Evolutionary conservation across 805 yeast species (phyloP), one percentile per base, ranked within the genome.

Genomic region (Ogataea henricii): DNA sequence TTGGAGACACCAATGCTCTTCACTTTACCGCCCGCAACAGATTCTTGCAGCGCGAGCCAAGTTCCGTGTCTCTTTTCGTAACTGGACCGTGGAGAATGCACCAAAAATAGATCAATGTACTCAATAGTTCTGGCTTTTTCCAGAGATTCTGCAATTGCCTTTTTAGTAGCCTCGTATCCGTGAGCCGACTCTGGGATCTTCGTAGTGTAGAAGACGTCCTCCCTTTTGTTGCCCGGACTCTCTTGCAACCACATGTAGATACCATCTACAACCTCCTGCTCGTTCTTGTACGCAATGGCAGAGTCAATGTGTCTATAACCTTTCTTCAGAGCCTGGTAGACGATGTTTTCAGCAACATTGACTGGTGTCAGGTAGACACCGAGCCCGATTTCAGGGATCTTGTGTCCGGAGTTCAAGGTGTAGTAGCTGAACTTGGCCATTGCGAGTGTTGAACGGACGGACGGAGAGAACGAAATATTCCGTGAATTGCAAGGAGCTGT

Each of bases 231-330:
- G 4, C 4, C 53, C 8, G 64, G 63, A 41, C 57, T 58, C 20
- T 55, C 61, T 3, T 37, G 42, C 1, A 66, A 12, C 69, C 69
- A 86, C 42, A 68, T 60, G 13, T 70, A 63, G 38, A 87, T 78
- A 3, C 86, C 94, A 39, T 74, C 70, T 17, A 81, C 82, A 5
- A 81, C 80, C 52, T 82, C 85, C 13, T 55, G 53, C 60, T 86
- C 89, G 66, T 87, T 87, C 10, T 70, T 66, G 66, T 88, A 88
- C 14, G 64, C 65, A 9, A 73, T 79, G 4, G 96, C 96, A 18
- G 83, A 71, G 61, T 88, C 95, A 48, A 87, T 68, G 58, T 83
- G 92, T 54, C 92, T 76, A 62, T 85, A 87, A 0, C 95, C 95
- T 14, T 65, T 69, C 25, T 72, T 66, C 51, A 87, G 71, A 1